Evolutionary conservation across 2,329 filamentous ascomycete genomes (phyloP).

Genomic region (Pseudogymnoascus sp.): DNA sequence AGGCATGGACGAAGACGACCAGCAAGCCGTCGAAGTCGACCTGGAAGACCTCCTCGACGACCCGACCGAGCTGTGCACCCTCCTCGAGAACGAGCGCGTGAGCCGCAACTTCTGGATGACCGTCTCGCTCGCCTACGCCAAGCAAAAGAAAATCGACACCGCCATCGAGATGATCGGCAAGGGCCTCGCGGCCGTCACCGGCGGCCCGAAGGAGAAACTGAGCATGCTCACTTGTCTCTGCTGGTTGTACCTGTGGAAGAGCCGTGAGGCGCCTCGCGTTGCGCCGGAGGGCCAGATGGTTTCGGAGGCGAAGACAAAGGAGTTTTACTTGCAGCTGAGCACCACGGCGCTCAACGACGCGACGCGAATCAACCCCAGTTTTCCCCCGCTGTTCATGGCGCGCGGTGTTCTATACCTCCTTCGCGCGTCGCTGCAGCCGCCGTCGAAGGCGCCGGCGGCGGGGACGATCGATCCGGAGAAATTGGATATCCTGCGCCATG

Average conservation of each 20-base stretch:
- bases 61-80: slow-evolving; percentile 85
- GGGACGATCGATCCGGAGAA: slow-evolving; percentile 62
- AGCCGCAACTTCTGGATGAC: slow-evolving; percentile 95
- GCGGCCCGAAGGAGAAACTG: slow-evolving; percentile 57
- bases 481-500: slow-evolving; percentile 73
- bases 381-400: slow-evolving; percentile 83
- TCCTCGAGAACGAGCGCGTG: slow-evolving; percentile 89
- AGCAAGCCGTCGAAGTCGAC: slow-evolving; percentile 80
- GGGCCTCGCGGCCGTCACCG: slow-evolving; percentile 53
- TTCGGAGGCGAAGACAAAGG: slow-evolving; percentile 80
- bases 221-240: slow-evolving; percentile 60
- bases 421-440: slow-evolving; percentile 74
- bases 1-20: slow-evolving; percentile 51
- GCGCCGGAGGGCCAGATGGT: slow-evolving; percentile 55
- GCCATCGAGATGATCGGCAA: slow-evolving; percentile 65
- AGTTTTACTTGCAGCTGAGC: slow-evolving; percentile 84
- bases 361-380: slow-evolving; percentile 86
- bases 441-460: slow-evolving; percentile 57
- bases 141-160: slow-evolving; percentile 88
- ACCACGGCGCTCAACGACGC: slow-evolving; percentile 90
- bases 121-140: slow-evolving; percentile 93
- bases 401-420: slow-evolving; percentile 84
- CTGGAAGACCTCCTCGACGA: slow-evolving; percentile 88
- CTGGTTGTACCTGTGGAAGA: slow-evolving; percentile 66
- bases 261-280: slow-evolving; percentile 59